Conservation (phyloP, 257 asterid genomes). For the Rubia yunnanensis region DNA sequence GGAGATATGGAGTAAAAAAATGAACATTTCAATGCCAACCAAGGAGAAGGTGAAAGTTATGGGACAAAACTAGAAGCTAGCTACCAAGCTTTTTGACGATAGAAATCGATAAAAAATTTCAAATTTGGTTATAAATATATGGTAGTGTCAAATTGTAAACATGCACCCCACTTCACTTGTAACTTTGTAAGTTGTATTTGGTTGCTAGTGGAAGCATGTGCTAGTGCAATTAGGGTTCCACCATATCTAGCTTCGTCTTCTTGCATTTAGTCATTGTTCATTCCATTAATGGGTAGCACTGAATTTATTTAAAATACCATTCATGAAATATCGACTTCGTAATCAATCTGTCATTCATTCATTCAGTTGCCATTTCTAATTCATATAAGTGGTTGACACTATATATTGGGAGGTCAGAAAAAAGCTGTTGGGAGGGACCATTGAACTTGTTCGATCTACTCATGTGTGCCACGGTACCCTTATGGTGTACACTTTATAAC, state of each 20-base stretch:
- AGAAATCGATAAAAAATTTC: no score
- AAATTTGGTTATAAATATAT: no score
- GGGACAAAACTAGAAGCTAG: no score
- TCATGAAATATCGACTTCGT: background rate
- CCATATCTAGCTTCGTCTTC: background rate
- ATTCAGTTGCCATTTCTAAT: conserved; percentile 7
- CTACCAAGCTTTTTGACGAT: no score
- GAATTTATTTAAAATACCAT: background rate
- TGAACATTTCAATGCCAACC: no score
- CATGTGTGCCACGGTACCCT: no score
- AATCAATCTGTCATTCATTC: conserved; percentile 1
- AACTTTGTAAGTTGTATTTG: no score
- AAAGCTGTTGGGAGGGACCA: conserved; percentile 19
- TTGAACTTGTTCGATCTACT: no score
- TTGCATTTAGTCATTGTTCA: background rate
- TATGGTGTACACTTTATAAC: no score
- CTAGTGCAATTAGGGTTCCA: conserved; percentile 4
- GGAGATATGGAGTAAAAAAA: no score
- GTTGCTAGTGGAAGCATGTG: conserved; percentile 6
- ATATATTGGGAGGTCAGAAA: conserved; percentile 17
- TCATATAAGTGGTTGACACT: conserved; percentile 17
- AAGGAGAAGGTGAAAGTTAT: no score
- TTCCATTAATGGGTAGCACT: background rate
- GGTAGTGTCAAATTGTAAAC: background rate
- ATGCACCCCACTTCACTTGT: conserved; percentile 6